Conservation (phyloP, 345 rosid genomes). For the Reutealis trisperma region DNA sequence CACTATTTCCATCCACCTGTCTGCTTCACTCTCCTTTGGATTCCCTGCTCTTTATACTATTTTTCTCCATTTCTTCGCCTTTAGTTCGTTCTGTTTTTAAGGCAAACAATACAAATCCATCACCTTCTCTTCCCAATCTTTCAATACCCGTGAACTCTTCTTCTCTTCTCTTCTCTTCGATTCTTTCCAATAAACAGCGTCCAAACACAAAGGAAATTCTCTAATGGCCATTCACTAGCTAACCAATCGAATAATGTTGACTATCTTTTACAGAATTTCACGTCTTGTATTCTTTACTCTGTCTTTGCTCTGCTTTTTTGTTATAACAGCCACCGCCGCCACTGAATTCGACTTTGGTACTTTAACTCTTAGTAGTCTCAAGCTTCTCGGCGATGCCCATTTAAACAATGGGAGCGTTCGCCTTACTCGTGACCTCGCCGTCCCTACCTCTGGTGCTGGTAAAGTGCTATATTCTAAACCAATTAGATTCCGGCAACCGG, state of each 20-base stretch:
- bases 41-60: constrained; percentile 19
- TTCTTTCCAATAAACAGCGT: constrained; percentile 3
- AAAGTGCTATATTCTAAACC: constrained; percentile 74
- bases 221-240: constrained; percentile 40
- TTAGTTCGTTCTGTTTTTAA: constrained; percentile 20
- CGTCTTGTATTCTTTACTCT: constrained; percentile 10
- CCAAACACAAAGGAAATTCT: not conserved
- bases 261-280: constrained; percentile 25
- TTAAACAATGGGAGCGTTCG: constrained; percentile 70
- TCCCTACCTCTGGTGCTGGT: constrained; percentile 85
- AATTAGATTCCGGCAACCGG: constrained; percentile 66
- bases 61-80: constrained; percentile 17
- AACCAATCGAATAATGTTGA: constrained; percentile 47
- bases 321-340: constrained; percentile 24
- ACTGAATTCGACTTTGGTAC: constrained; percentile 76
- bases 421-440: constrained; percentile 83
- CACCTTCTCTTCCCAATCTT: constrained; percentile 31
- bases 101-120: constrained; percentile 19
- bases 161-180: constrained; percentile 21
- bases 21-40: constrained; percentile 42
- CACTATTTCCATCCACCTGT: constrained; percentile 53
- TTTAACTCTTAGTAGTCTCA: constrained; percentile 63
- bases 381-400: constrained; percentile 92
- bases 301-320: constrained; percentile 39
- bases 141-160: constrained; percentile 26